These are phyloP conservation scores for Ophiostoma ips DNA, from an alignment of 2,329 filamentous ascomycete species.

Conservation along the genomic window DNA sequence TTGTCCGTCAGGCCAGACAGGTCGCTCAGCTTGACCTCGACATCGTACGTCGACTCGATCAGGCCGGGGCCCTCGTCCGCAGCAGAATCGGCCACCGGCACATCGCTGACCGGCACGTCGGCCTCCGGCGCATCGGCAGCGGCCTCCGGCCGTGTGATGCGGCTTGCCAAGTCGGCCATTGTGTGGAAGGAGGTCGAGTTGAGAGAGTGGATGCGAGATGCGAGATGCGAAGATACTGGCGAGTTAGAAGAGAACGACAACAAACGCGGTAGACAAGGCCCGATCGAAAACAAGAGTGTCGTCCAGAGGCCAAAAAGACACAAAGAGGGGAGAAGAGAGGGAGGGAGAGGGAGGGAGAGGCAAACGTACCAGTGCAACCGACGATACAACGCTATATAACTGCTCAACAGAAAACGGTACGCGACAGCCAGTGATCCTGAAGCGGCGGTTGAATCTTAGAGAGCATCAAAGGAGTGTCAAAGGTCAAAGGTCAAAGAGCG, in stretches of 20 bases:
- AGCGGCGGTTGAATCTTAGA: background rate
- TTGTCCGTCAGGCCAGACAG: constrained; percentile 76
- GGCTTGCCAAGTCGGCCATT: constrained; percentile 32
- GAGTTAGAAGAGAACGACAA: background rate
- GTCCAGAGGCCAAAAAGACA: too few relatives aligned
- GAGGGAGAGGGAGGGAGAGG: background rate
- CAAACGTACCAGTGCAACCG: background rate
- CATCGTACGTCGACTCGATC: constrained; percentile 66
- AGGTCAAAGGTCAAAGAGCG: background rate
- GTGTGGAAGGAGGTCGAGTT: background rate
- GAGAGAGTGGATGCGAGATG: background rate
- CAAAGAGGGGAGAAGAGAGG: background rate
- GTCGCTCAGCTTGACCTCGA: constrained; percentile 85
- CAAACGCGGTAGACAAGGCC: too few relatives aligned
- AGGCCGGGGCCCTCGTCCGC: constrained; percentile 33
- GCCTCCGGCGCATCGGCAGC: background rate
- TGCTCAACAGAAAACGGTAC: background rate
- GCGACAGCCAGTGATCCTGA: too few relatives aligned
- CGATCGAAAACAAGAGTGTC: too few relatives aligned
- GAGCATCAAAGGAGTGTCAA: background rate
- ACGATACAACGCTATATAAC: background rate
- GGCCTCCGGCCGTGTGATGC: constrained; percentile 32
- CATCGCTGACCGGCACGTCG: background rate
- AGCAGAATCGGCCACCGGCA: background rate
- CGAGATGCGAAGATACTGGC: background rate